Evolutionary conservation across 2,329 filamentous ascomycete species (phyloP), one percentile per base, ranked within the genome.

Genomic region (Monilinia fructicola): DNA sequence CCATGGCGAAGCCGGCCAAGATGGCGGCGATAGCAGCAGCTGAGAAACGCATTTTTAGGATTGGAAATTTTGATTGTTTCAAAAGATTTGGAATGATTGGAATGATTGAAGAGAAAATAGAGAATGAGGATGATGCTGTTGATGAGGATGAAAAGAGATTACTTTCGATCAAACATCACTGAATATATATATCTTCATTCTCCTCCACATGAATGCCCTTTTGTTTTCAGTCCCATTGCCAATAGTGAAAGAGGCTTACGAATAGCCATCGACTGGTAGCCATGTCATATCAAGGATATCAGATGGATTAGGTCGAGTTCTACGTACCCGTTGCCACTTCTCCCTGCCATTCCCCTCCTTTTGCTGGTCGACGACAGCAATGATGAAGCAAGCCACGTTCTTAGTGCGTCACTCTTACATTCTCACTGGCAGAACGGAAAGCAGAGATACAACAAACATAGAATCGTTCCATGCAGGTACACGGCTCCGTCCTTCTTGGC

Each of bases 1-100:
- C 77, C 28, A 53, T 40, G 23, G 50, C 59, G 21, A 21, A 48
- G 21, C 21, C 21, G 6, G 59, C 44, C 42, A 62, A 40, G 23
- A 52, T 52, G 35, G 35, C 59, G n/a, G 48, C 23, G 18, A 52
- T 48, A 16, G 48, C 28, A 12, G 48, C 21, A 10, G 59, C 4
- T 52, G 59, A 62, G 12, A 62, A 62, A 28, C 26, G 3, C 59
- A 62, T 62, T 23, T 4, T 62, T 21, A 31, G 18, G 23, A 35
- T 14, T 12, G 21, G 31, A n/a, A 11, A 11, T 1, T 62, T 1
- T 26, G 16, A 21, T 5, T 7, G 26, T 46, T 16, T 46, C 44
- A 2, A 2, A 28, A 14, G 26, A 14, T 3, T 46, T 46, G 42
- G 18, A 46, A 6, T 7, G 18, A 12, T 21, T 54, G 16, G 9